These are phyloP conservation scores for Fusarium sp. DNA, from an alignment of 2,329 filamentous ascomycete genomes.

Conservation along the genomic window DNA sequence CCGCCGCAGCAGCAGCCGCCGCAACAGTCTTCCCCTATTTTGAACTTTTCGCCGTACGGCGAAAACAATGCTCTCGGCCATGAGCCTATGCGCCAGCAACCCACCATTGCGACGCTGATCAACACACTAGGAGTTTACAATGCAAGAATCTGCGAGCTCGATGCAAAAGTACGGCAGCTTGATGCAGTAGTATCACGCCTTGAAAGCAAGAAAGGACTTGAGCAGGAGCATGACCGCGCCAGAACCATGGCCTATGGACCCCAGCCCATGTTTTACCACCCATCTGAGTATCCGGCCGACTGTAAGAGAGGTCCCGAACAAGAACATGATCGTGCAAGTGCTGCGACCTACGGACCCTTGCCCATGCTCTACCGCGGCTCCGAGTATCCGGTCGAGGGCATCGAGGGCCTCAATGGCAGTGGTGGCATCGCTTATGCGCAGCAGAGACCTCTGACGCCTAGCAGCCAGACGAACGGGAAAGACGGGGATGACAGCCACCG, in stretches of 20 bases:
- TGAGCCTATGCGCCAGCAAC: neutral
- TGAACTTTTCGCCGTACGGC: neutral
- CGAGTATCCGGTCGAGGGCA: constrained; percentile 5
- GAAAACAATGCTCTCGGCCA: neutral
- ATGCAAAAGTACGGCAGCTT: neutral
- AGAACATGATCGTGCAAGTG: neutral
- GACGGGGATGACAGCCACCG: neutral
- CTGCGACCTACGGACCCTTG: neutral
- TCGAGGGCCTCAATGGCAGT: neutral
- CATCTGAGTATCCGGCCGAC: no score
- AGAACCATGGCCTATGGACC: neutral
- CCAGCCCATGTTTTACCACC: no score
- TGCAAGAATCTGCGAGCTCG: neutral
- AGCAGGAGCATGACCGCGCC: neutral
- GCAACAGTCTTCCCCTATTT: neutral
- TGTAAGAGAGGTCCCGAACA: neutral
- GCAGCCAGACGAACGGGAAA: constrained; percentile 9
- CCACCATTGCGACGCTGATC: neutral
- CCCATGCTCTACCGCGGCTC: neutral
- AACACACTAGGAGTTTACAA: neutral
- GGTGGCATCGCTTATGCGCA: neutral
- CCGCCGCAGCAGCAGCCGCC: constrained; percentile 3
- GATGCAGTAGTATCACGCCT: neutral
- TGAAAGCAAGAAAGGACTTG: neutral
- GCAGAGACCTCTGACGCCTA: constrained; percentile 11